Evolutionary conservation across 345 rosid genomes (phyloP).

Genomic region (Salix caprea): DNA sequence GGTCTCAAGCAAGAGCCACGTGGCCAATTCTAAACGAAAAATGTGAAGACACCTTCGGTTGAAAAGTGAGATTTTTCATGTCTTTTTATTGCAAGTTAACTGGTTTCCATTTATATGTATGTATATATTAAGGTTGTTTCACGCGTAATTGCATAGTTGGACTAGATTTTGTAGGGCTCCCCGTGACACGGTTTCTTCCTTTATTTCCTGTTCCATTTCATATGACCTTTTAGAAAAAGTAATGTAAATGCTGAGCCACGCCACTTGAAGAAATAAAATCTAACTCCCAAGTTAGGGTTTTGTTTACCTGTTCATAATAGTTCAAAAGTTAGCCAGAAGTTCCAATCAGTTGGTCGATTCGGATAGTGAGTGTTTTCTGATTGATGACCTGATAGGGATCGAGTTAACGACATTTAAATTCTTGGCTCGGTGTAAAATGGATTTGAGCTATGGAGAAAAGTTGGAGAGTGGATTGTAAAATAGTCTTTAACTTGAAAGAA

Average conservation of each 20-base stretch:
- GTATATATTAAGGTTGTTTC: not conserved
- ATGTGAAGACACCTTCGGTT: not conserved
- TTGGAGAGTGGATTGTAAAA: not conserved
- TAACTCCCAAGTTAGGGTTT: no score
- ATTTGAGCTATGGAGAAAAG: not conserved
- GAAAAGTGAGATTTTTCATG: not conserved
- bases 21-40: not conserved
- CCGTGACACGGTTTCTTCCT: slow-evolving; percentile 11
- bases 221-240: not conserved
- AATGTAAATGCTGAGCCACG: not conserved
- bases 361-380: not conserved
- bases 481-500: not conserved
- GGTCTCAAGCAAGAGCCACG: not conserved
- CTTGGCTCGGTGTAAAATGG: not conserved
- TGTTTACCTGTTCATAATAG: not conserved
- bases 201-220: not conserved
- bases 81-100: not conserved
- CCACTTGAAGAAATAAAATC: not conserved
- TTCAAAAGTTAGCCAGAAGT: not conserved
- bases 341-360: not conserved
- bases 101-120: not conserved
- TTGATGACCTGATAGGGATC: not conserved
- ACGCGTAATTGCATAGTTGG: slow-evolving; percentile 10
- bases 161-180: not conserved
- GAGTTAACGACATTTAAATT: not conserved